Base-by-base conservation (phyloP, 148 eudicot genomes). In the Rhododendron griersonianum region DNA sequence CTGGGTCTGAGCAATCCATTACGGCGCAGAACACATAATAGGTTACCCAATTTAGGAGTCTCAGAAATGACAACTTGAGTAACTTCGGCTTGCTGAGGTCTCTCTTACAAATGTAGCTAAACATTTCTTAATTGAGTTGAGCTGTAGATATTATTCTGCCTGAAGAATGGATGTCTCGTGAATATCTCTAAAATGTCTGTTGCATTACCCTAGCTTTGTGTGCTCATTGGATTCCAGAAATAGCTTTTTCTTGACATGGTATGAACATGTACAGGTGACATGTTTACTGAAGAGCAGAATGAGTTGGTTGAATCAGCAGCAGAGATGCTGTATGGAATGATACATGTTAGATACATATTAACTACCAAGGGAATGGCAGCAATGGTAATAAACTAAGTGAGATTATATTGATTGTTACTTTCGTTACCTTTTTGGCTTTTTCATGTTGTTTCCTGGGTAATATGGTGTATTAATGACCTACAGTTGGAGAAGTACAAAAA, bases 291-390 rank as follows among this genome's bases (percentile, higher is more conserved):
- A 87, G 96, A 94, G 84, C 99, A 96, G 86, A 96, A 96, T 86
- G 99, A 96, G 88, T 85, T 96, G 89, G 95, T 96, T 86, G 98
- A 96, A 92, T 95, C 98, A 78, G 99, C 98, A 78, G 99, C 99
- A 23, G 99, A 96, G 88, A 95, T 96, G 99, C 93, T 96, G 35
- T 96, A 96, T 92, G 99, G 99, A 57, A 89, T 95, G 67, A 95
- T 96, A 87, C 99, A 96, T 88, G 99, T 92, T 37, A 91, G 99
- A 73, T 96, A 95, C 92, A 93, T 96, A 85, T 90, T 96, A 92
- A 96, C 98, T 67, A 92, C 89, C 91, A 95, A 93, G 88, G 98
- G 99, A 90, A 92, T 96, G 95, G 94, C 99, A 85, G 98, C 98
- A 73, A 96, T 96, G 99, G 99, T 96, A 87, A 89, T 89, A 47